Conservation (phyloP, 441 rosid genomes). For the Euphorbia schlechtendalii region DNA sequence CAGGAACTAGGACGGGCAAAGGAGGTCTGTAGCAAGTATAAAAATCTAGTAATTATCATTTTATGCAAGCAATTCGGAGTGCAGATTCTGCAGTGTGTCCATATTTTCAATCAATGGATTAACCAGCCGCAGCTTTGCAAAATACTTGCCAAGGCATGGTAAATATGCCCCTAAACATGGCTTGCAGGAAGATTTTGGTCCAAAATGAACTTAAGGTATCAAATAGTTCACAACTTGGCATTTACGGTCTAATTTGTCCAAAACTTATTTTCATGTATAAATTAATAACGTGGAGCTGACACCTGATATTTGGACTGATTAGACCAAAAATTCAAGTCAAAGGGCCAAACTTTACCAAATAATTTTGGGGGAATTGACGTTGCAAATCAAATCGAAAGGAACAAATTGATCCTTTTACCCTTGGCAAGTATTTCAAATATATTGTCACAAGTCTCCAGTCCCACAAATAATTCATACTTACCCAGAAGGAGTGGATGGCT, state of each 20-base stretch:
- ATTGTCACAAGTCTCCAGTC: neutral
- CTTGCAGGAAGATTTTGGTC: no score
- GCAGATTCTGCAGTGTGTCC: neutral
- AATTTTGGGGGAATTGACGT: no score
- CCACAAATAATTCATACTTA: constrained; percentile 29
- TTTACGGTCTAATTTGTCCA: neutral
- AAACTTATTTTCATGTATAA: no score
- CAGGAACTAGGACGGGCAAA: constrained; percentile 67
- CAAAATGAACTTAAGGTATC: neutral
- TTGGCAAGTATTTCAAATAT: constrained; percentile 3
- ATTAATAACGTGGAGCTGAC: neutral
- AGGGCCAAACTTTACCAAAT: no score
- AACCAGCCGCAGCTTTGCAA: constrained; percentile 8
- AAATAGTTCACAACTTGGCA: neutral
- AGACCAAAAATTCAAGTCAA: neutral
- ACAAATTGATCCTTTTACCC: neutral
- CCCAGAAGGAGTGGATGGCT: constrained; percentile 62
- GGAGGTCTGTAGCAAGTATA: constrained; percentile 52
- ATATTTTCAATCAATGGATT: no score
- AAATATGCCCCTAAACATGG: no score
- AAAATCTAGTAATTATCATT: constrained; percentile 19
- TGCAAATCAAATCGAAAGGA: no score
- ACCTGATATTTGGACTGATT: neutral
- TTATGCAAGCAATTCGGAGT: neutral
- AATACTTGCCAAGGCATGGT: neutral